Evolutionary conservation across 202 grass and related monocot genomes (phyloP).

Genomic region (Schoenoplectus tabernaemontani): DNA sequence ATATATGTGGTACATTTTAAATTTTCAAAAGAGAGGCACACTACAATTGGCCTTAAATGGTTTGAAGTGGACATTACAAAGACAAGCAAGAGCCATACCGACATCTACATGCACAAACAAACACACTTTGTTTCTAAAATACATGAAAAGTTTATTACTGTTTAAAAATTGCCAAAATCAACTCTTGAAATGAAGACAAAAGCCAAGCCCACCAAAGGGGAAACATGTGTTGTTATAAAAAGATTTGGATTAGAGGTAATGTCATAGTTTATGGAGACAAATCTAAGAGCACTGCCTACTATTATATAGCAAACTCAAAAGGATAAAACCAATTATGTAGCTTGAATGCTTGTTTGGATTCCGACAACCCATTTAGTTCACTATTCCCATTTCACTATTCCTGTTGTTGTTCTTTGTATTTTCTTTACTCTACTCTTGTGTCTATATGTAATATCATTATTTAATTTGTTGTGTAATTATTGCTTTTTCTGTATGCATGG

Average conservation of each 20-base stretch:
- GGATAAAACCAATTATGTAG: slow-evolving; percentile 2
- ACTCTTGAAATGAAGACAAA: neutral
- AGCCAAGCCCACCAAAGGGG: neutral
- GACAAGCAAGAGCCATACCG: neutral
- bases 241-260: slow-evolving; percentile 2
- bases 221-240: slow-evolving; percentile 14
- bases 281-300: slow-evolving; percentile 15
- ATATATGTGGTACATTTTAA: neutral
- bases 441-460: neutral
- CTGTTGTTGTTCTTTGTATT: neutral
- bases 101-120: slow-evolving; percentile 2
- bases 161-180: neutral
- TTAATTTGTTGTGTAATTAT: neutral
- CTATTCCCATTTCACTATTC: slow-evolving; percentile 11
- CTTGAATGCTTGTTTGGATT: slow-evolving; percentile 7
- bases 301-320: neutral
- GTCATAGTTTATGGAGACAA: slow-evolving; percentile 1
- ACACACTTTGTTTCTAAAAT: neutral
- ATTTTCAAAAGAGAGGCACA: neutral
- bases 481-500: neutral
- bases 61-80: neutral
- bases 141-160: neutral
- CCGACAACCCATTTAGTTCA: slow-evolving; percentile 13
- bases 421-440: neutral
- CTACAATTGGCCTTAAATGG: slow-evolving; percentile 4